phyloP scores from a whole-genome alignment of 495 filamentous ascomycete genomes.

The Stereocaulon alpinum region DNA sequence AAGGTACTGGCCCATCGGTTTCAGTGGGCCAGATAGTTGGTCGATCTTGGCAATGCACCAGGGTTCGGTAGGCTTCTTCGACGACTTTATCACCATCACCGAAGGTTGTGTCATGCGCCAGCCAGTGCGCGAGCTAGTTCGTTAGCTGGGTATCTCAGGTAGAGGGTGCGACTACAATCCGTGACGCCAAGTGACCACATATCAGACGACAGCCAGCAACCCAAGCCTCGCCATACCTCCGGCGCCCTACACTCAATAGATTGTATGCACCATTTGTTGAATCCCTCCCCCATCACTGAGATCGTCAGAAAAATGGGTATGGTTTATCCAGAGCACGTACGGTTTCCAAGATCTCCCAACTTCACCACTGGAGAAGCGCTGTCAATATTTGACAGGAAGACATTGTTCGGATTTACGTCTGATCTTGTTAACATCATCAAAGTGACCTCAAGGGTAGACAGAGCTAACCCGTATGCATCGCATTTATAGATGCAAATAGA shows the following conservation, averaged over 20 bases:
- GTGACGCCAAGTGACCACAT: slow-evolving; percentile 25
- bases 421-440: background rate
- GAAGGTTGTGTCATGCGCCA: slow-evolving; percentile 14
- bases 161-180: slow-evolving; percentile 14
- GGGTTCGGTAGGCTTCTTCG: slow-evolving; percentile 20
- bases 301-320: slow-evolving; percentile 12
- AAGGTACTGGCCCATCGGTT: slow-evolving; percentile 14
- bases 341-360: slow-evolving; percentile 24
- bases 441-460: background rate
- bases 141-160: slow-evolving; percentile 7
- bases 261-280: slow-evolving; percentile 22
- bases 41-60: slow-evolving; percentile 25
- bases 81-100: slow-evolving; percentile 21
- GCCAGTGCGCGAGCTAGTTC: slow-evolving; percentile 8
- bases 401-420: slow-evolving; percentile 25
- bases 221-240: slow-evolving; percentile 26
- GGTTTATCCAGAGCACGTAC: slow-evolving; percentile 13
- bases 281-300: slow-evolving; percentile 22
- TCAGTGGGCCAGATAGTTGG: slow-evolving; percentile 19
- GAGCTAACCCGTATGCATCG: slow-evolving; percentile 6
- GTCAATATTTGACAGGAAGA: slow-evolving; percentile 20
- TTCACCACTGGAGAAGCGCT: slow-evolving; percentile 21
- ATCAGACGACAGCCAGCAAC: slow-evolving; percentile 23
- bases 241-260: slow-evolving; percentile 21
- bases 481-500: slow-evolving; percentile 2